Evolutionary conservation across 169 alveolate genomes (phyloP), one percentile per base, ranked within the genome.

Genomic region (Fabrea salina): DNA sequence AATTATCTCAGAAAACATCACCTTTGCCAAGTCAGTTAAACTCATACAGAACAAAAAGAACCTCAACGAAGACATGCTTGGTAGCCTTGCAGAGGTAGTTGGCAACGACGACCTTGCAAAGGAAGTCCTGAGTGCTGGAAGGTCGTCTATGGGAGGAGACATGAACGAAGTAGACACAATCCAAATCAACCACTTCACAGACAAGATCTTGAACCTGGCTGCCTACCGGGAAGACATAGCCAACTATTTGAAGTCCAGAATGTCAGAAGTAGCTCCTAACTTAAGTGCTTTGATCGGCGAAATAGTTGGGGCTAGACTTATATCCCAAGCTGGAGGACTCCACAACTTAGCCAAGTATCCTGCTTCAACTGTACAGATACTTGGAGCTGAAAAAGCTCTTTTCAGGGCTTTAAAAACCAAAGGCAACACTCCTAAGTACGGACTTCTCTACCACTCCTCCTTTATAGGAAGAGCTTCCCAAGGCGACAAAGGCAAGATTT

Each of bases 401-500:
- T 98, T 98, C 87, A 85, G 99, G 57, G 99, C 99, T 2, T 87
- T 98, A 59, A 98, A 98, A 90, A 94, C 98, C 25, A 94, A 95
- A 87, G 97, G 98, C 51, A 97, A 96, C 74, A 98, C 99, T 30
- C 99, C 99, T n/a, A 98, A 98, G 86, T 98, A 97, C 86, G 99
- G 99, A 3, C 88, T 98, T 8, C 88, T 98, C 59, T 98, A 93
- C 87, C 98, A 98, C 85, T 95, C 99, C 2, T 90, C 98, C 44
- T 97, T 95, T 89, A 98, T 98, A 61, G 99, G 99, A 2, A 93
- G 96, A 83, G 99, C 99, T 25, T 94, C 97, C 35, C 90, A 89
- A 57, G 95, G 96, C 85, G 93, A 97, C 87, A 97, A 97, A 83
- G 99, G 99, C 44, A 91, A 95, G 79, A 95, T 97, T 79, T 96